Percentiles rank a stretch among this genome's conserved stretches.
phyloP scores from a whole-genome alignment of 208 protist genomes.

The Polymyxa betae region DNA sequence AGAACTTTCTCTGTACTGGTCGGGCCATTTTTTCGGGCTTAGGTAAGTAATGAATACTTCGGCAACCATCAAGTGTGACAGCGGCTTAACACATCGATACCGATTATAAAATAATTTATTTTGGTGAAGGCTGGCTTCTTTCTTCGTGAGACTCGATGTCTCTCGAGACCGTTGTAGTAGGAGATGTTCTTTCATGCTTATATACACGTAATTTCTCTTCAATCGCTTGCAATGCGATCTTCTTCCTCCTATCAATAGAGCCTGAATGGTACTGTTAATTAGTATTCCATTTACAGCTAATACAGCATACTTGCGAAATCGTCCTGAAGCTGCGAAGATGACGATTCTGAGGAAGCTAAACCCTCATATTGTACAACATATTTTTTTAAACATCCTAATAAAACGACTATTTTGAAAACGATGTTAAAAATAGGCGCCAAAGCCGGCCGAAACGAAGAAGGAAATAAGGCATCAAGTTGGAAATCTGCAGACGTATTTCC shows the following conservation, averaged over 20 bases:
- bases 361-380: not conserved
- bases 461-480: conserved; percentile 47
- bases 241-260: not conserved
- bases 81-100: too few species aligned
- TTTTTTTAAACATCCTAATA: conserved; percentile 4
- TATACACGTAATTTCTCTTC: too few species aligned
- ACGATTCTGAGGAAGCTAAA: not conserved
- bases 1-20: too few species aligned
- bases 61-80: too few species aligned
- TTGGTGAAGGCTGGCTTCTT: too few species aligned
- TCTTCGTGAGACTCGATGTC: too few species aligned
- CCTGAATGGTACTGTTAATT: not conserved
- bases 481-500: conserved; percentile 29
- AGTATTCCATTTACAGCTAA: not conserved
- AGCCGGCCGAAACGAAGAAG: not conserved
- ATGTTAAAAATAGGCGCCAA: not conserved
- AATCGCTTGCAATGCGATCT: not conserved
- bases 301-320: not conserved
- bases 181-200: too few species aligned
- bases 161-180: too few species aligned
- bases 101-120: too few species aligned
- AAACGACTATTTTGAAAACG: conserved; percentile 16
- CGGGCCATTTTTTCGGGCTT: too few species aligned
- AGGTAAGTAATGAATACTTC: too few species aligned
- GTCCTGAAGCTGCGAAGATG: not conserved